Evolutionary conservation across 1,284 basidiomycete species (phyloP), one percentile per base, ranked within the genome.

Genomic region (Melampsora americana): DNA sequence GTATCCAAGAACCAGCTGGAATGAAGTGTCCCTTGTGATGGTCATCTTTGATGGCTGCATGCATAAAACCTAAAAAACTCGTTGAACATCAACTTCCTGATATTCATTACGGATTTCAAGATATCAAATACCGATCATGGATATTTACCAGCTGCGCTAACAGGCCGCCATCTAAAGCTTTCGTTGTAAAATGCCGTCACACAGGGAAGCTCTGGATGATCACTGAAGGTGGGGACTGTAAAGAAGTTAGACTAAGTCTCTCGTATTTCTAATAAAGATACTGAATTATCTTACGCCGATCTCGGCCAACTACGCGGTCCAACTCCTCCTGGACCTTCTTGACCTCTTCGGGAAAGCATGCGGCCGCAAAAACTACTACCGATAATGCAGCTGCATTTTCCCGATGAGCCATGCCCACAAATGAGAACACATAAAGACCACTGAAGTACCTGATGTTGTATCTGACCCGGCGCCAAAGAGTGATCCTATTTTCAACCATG

Each of bases 101-200:
- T 69, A 9, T 14, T 23, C 46, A 44, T 56, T 56, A 23, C 62
- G 5, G 26, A 26, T 68, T 20, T 23, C 9, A 32, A 44, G 1
- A 26, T 20, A n/a, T 48, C 7, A 32, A 53, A 9, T 14, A 30
- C 30, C 4, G 42, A 14, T 44, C 9, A 30, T 77, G 59, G 75
- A 64, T 61, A 14, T 66, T 66, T 77, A 67, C 78, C 78, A 14
- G 77, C 72, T 28, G 74, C 74, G 65, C 71, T 69, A 20, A 71
- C 85, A 26, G 89, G 89, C 67, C 88, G 83, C 89, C 89, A 90
- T 35, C 89, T 84, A 67, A 87, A 87, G 0, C 85, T 83, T 80
- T 90, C 89, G 26, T 86, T 80, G 23, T 89, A 85, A 80, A 89
- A 90, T 0, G 89, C 89, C 65, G 85, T 85, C 1, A 88, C 84